Base-by-base conservation (phyloP, 225 moss, liverwort and hornwort species). In the Ulota crispa region DNA sequence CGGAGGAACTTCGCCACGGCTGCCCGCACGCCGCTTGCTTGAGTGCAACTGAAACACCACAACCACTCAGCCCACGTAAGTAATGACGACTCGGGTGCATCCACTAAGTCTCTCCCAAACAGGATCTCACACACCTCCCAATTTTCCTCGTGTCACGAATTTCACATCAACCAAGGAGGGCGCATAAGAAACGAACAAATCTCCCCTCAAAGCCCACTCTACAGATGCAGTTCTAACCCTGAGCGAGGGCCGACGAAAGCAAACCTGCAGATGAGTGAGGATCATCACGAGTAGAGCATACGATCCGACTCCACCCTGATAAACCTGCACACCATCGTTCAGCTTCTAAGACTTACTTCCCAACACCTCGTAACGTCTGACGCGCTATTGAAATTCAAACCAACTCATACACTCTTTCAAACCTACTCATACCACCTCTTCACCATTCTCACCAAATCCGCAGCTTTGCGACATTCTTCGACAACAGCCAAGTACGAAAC, bases 241-340 rank as follows among this genome's bases (percentile, higher is more conserved):
- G 2, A 26, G 41, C 19, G 11, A 43, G 61, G 61, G 39, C 21
- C 83, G 20, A 20, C 16, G 20, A 55, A 59, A 31, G 74, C 84
- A 71, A 79, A 98, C 96, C 96, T 94, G 99, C 87, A 99, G 86
- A 87, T 96, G 96, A 60, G 94, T 90, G 45, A 99, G 86, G 72
- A 99, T 92, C 96, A 94, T 99, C 77, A 99, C 96, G 42, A 99
- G 92, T 57, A 99, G 85, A 31, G 96, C 96, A 83, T 99, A 99
- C 2, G 96, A 99, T 80, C 99, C 99, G 72, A 99, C 94, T 75
- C 99, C 96, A 60, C 99, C 99, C 68, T 94, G 92, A 77, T 99
- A 99, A 61, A 99, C 99, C 99, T 96, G 92, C 77, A 78, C 54
- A 67, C 53, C 5, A 74, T 10, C 15, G 47, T 77, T 45, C 26